These are phyloP conservation scores for Cladosporium sp. DNA, from an alignment of 2,329 filamentous ascomycete genomes.

Conservation along the genomic window DNA sequence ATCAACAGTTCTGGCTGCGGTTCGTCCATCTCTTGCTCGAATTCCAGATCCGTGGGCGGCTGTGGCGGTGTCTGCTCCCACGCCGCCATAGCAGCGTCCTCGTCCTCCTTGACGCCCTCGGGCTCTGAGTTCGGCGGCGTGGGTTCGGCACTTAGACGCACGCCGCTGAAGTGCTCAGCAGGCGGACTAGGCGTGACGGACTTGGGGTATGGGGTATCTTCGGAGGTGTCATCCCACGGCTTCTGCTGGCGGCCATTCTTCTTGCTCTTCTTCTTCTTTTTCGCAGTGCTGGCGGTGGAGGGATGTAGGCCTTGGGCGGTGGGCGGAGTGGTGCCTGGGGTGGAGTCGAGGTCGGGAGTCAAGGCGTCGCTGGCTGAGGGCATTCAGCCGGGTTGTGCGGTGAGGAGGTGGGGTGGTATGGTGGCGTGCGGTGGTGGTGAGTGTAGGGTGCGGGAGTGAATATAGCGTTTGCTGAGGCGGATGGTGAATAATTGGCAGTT, in stretches of 20 bases:
- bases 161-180: slow-evolving; percentile 16
- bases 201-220: slow-evolving; percentile 29
- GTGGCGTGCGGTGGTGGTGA: neutral
- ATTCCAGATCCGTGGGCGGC: slow-evolving; percentile 6
- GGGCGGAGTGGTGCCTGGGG: slow-evolving; percentile 24
- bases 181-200: slow-evolving; percentile 33
- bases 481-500: neutral
- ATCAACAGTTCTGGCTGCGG: slow-evolving; percentile 1
- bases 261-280: slow-evolving; percentile 30
- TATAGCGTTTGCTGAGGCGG: neutral
- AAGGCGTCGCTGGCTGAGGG: slow-evolving; percentile 25
- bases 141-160: slow-evolving; percentile 4
- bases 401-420: slow-evolving; percentile 3
- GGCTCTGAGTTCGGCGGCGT: slow-evolving; percentile 18
- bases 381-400: slow-evolving; percentile 23
- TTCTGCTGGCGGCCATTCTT: slow-evolving; percentile 17
- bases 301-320: slow-evolving; percentile 19
- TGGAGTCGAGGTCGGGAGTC: slow-evolving; percentile 31
- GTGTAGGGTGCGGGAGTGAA: neutral
- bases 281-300: slow-evolving; percentile 23
- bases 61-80: slow-evolving; percentile 15
- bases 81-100: slow-evolving; percentile 13
- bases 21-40: neutral
- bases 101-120: slow-evolving; percentile 13
- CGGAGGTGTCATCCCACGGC: slow-evolving; percentile 27